phyloP scores from a whole-genome alignment of 2,329 filamentous ascomycete genomes.

The Ophiosphaerella korrae region DNA sequence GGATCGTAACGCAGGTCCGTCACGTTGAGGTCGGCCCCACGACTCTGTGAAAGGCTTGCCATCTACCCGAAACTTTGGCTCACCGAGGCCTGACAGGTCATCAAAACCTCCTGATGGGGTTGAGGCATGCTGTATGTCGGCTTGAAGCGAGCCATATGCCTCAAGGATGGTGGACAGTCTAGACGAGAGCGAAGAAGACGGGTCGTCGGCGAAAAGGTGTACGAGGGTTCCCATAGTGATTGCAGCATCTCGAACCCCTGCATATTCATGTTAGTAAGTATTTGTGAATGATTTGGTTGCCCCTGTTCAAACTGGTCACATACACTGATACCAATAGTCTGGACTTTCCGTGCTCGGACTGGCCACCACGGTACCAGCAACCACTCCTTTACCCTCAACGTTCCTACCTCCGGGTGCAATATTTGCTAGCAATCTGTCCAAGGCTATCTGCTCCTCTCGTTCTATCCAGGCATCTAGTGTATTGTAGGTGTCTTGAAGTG shows the following conservation, averaged over 20 bases:
- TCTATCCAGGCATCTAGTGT: constrained; percentile 38
- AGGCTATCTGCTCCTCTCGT: constrained; percentile 41
- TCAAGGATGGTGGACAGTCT: constrained; percentile 38
- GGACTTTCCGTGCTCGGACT: constrained; percentile 49
- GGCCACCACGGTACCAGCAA: constrained; percentile 49
- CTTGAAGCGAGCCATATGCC: constrained; percentile 41
- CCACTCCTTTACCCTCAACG: constrained; percentile 39
- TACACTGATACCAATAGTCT: constrained; percentile 54
- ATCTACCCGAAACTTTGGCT: constrained; percentile 51
- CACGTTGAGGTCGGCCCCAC: constrained; percentile 53
- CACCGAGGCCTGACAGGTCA: constrained; percentile 48
- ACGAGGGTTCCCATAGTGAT: constrained; percentile 51
- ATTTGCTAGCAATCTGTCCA: constrained; percentile 50
- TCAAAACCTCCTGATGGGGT: constrained; percentile 46
- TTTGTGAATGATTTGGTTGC: too few relatives aligned
- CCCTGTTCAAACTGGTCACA: not conserved
- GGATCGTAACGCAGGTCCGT: constrained; percentile 52
- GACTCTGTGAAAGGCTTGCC: constrained; percentile 44
- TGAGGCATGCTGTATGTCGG: constrained; percentile 45
- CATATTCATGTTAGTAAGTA: not conserved
- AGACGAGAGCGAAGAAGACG: constrained; percentile 31
- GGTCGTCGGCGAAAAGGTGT: constrained; percentile 44
- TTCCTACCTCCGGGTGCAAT: constrained; percentile 50
- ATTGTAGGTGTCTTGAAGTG: constrained; percentile 36
- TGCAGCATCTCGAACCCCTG: constrained; percentile 52